Base-by-base conservation (phyloP, 306 rosid species). In the Quercus glauca region DNA sequence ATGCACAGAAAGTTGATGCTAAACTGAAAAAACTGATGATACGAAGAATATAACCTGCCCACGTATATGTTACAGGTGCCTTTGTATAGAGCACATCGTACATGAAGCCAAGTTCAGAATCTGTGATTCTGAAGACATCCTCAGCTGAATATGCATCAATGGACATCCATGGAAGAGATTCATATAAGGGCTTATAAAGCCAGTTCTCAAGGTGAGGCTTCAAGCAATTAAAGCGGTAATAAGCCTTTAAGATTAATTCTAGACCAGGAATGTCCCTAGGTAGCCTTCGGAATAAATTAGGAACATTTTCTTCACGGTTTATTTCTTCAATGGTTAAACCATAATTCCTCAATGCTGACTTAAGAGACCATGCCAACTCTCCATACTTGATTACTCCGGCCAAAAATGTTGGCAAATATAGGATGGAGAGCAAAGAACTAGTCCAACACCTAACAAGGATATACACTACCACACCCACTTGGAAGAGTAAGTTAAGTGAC, bases 21-120 rank as follows among this genome's bases (percentile, higher is more conserved):
- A 84, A 76, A 78, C 83, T 73, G 18, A 79, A 19, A 43, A 87
- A 81, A 80, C 93, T 86, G 18, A 81, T 37, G 6, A 83, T 53
- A 14, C 97, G 90, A 23, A 90, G 83, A 81, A 84, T 12, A 61
- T 71, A 85, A 35, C 97, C 97, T 64, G 25, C 56, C 79, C 65
- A 80, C 31, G 91, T 90, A 79, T 88, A 87, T 78, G 88, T 69
- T 17, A 88, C 74, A 2, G 85, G 88, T 0, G 90, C 88, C 79
- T 92, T 92, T 4, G 97, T 90, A 84, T 92, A 90, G 56, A 90
- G 73, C 3, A 85, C 93, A 76, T 90, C 94, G 58, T 90, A 92
- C 93, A 92, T 88, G 87, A 90, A 90, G 51, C 94, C 78, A 19
- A 90, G 75, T 73, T 92, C 93, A 6, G 82, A 71, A 69, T 92